Conservation (phyloP, 495 filamentous ascomycete genomes). For the Achaetomiella virescens region DNA sequence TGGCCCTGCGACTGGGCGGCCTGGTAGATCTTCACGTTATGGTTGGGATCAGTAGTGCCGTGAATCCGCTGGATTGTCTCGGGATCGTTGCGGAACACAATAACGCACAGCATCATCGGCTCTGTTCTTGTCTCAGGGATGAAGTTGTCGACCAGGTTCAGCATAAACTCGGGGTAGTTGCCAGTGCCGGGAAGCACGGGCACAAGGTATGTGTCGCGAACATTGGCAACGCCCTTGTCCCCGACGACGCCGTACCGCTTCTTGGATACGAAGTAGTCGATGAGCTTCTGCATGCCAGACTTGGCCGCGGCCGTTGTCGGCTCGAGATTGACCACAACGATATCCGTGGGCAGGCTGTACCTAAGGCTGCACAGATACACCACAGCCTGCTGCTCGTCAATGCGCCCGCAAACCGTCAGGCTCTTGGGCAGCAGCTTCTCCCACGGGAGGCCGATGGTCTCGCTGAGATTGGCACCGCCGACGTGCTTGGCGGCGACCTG, state of each 20-base stretch:
- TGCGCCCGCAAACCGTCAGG: constrained; percentile 75
- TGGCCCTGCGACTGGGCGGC: not conserved
- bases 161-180: constrained; percentile 62
- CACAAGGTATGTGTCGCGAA: constrained; percentile 73
- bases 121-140: constrained; percentile 60
- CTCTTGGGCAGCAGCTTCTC: constrained; percentile 58
- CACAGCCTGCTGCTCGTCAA: constrained; percentile 70
- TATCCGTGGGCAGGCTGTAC: constrained; percentile 65
- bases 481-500: constrained; percentile 71
- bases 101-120: constrained; percentile 67
- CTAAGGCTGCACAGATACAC: constrained; percentile 81
- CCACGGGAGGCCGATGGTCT: constrained; percentile 55
- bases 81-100: constrained; percentile 60
- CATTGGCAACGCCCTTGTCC: constrained; percentile 59
- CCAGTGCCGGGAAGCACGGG: constrained; percentile 59
- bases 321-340: constrained; percentile 61
- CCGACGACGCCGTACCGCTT: constrained; percentile 76
- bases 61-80: constrained; percentile 36
- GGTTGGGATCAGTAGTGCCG: constrained; percentile 19
- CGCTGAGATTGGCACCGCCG: constrained; percentile 68
- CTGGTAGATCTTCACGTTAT: not conserved
- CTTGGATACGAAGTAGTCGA: constrained; percentile 71
- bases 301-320: constrained; percentile 45
- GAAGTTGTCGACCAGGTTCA: constrained; percentile 66
- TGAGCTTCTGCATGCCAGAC: constrained; percentile 61